Evolutionary conservation across 2,329 filamentous ascomycete genomes (phyloP).

Genomic region (Beauveria sp.): DNA sequence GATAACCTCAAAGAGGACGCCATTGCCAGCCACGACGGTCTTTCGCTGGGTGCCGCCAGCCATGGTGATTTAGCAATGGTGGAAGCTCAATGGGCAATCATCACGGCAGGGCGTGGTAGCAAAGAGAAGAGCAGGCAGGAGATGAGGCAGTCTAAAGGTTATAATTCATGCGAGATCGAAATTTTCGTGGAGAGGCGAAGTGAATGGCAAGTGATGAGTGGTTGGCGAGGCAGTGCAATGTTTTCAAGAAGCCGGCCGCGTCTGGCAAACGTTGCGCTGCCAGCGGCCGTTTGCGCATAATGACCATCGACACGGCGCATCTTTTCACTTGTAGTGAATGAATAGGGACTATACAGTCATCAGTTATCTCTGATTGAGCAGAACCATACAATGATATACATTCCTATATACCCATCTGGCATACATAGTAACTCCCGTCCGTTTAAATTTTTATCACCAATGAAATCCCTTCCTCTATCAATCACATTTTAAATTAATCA

Average conservation of each 20-base stretch:
- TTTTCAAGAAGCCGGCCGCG: not conserved
- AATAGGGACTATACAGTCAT: not conserved
- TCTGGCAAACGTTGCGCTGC: not conserved
- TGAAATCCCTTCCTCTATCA: slow-evolving; percentile 1
- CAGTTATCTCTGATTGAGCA: slow-evolving; percentile 11
- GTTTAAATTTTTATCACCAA: slow-evolving; percentile 8
- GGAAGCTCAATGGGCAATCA: slow-evolving; percentile 4
- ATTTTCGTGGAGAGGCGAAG: not conserved
- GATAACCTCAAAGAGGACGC: slow-evolving; percentile 1
- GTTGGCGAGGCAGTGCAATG: not conserved
- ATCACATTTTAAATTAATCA: slow-evolving; percentile 43
- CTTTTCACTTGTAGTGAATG: not conserved
- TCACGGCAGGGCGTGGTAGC: not conserved
- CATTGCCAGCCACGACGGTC: not conserved
- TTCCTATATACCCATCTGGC: slow-evolving; percentile 19
- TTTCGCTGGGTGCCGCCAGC: slow-evolving; percentile 1
- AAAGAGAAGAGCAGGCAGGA: not conserved
- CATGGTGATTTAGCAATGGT: slow-evolving; percentile 3
- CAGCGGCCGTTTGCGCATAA: slow-evolving; percentile 3
- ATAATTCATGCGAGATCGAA: not conserved
- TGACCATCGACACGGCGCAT: not conserved
- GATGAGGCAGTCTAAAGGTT: not conserved
- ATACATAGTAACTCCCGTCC: slow-evolving; percentile 26
- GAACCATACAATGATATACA: slow-evolving; percentile 23
- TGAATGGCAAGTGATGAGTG: slow-evolving; percentile 3